A percentile compares a stretch with the other conserved stretches of the same genome.
These are phyloP conservation scores for Dentiscutata heterogama DNA, from an alignment of 371 early-diverging fungal species.

Conservation along the genomic window DNA sequence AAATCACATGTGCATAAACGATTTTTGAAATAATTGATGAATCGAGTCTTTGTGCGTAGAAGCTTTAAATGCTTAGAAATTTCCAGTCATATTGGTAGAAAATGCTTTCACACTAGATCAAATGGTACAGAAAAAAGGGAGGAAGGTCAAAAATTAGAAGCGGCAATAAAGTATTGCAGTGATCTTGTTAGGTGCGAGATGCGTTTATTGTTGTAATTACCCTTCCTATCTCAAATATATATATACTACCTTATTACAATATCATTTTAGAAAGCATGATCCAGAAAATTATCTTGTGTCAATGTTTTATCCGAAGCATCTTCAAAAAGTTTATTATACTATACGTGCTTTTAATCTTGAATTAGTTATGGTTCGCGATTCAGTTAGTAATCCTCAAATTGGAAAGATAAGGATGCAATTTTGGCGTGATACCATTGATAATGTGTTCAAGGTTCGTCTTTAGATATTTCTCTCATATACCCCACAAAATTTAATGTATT, in stretches of 20 bases:
- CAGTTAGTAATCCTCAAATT: constrained; percentile 72
- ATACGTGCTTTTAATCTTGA: constrained; percentile 92
- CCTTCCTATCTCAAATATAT: not conserved
- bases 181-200: constrained; percentile 35
- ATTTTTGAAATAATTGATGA: too few species aligned
- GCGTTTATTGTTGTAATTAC: not conserved
- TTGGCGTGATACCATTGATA: constrained; percentile 84
- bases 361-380: constrained; percentile 81
- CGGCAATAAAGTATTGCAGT: constrained; percentile 38
- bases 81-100: too few species aligned
- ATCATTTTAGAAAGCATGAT: constrained; percentile 67
- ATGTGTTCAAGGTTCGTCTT: constrained; percentile 68
- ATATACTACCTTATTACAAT: not conserved
- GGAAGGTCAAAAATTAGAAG: not conserved
- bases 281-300: constrained; percentile 81
- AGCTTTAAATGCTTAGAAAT: too few species aligned
- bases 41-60: too few species aligned
- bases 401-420: constrained; percentile 87
- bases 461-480: not conserved
- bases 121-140: not conserved
- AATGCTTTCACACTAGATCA: not conserved
- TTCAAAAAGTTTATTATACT: constrained; percentile 77
- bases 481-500: not conserved
- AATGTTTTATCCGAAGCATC: constrained; percentile 74
- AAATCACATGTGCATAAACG: too few species aligned